A percentile compares a stretch with the other conserved stretches of the same genome.
These are phyloP conservation scores for Leptodontidium sp. DNA, from an alignment of 2,329 filamentous ascomycete species.

Conservation along the genomic window DNA sequence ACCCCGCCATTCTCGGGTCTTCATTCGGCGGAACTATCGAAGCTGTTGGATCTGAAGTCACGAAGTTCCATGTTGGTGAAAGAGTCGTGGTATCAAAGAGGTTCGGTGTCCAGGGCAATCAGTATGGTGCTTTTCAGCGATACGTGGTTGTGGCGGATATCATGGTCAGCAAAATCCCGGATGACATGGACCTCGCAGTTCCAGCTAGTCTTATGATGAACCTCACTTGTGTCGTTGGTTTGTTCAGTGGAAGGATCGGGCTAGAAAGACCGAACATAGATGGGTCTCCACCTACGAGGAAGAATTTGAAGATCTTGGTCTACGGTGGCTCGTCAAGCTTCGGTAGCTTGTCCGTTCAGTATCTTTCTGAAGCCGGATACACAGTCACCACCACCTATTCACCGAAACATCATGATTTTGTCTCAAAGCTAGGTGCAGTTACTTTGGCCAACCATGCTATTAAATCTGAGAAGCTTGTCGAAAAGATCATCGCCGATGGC, in stretches of 20 bases:
- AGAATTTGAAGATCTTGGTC: not conserved
- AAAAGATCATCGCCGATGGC: not conserved
- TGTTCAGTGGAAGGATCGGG: not conserved
- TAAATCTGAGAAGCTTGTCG: not conserved
- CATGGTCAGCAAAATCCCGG: not conserved
- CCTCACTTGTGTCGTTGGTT: not conserved
- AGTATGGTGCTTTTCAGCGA: slow-evolving; percentile 3
- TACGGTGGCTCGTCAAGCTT: not conserved
- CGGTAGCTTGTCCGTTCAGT: not conserved
- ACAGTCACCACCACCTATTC: not conserved
- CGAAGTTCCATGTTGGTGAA: not conserved
- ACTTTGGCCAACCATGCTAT: not conserved
- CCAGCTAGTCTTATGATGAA: slow-evolving; percentile 7
- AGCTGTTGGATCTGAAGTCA: not conserved
- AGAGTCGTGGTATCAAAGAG: not conserved
- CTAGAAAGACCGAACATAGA: not conserved
- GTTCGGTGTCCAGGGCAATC: not conserved
- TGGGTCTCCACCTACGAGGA: not conserved
- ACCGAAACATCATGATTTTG: not conserved
- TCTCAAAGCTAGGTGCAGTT: not conserved
- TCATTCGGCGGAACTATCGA: not conserved
- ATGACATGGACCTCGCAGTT: not conserved
- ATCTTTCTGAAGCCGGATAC: not conserved
- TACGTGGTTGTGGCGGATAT: not conserved
- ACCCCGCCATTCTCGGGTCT: not conserved